Conservation (phyloP, 495 filamentous ascomycete genomes). For the Jackrogersella minutella region DNA sequence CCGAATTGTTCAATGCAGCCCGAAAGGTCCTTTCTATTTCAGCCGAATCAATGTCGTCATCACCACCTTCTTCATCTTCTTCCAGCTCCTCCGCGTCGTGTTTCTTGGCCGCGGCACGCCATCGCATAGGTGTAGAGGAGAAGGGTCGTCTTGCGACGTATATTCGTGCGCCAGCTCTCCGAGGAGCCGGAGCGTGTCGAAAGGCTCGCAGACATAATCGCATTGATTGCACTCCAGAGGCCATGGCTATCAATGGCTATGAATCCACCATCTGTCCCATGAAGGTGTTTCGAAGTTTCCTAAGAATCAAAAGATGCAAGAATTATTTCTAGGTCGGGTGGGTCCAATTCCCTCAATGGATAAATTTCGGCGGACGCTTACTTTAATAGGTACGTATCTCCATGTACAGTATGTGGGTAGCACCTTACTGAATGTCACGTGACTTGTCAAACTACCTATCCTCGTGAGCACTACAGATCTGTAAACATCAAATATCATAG, state of each 20-base stretch:
- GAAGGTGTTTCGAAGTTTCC: neutral
- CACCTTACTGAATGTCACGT: too few relatives aligned
- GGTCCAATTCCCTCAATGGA: constrained; percentile 12
- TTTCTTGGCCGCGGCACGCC: constrained; percentile 28
- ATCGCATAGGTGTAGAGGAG: constrained; percentile 49
- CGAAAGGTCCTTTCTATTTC: constrained; percentile 13
- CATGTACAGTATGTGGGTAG: too few relatives aligned
- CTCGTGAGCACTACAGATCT: too few relatives aligned
- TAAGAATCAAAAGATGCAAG: too few relatives aligned
- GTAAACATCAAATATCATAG: too few relatives aligned
- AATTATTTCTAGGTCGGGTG: neutral
- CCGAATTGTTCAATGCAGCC: constrained; percentile 3
- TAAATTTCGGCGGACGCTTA: constrained; percentile 15
- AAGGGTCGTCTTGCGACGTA: constrained; percentile 47
- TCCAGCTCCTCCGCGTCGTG: constrained; percentile 24
- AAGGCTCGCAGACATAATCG: constrained; percentile 56
- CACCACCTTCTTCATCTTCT: constrained; percentile 16
- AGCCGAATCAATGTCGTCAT: constrained; percentile 16
- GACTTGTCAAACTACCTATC: too few relatives aligned
- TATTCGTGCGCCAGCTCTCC: constrained; percentile 30
- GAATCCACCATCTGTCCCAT: constrained; percentile 5
- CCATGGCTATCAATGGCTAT: constrained; percentile 49
- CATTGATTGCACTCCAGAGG: constrained; percentile 57
- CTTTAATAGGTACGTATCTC: neutral
- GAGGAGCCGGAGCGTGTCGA: constrained; percentile 41